phyloP scores from a whole-genome alignment of 148 eudicot genomes.

The Camellia japonica region DNA sequence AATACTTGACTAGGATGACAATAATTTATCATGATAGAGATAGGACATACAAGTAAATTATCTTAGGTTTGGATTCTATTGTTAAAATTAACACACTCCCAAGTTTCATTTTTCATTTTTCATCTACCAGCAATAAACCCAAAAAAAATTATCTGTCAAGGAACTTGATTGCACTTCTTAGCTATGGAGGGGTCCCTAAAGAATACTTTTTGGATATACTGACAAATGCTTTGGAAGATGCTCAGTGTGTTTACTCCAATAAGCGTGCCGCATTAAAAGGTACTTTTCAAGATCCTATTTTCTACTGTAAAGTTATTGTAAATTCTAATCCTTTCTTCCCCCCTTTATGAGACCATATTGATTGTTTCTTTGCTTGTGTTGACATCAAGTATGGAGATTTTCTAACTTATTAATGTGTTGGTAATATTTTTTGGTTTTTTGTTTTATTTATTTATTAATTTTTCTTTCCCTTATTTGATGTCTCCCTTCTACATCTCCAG shows the following conservation, averaged over 20 bases:
- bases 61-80: slow-evolving; percentile 1
- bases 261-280: slow-evolving; percentile 65
- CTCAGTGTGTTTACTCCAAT: slow-evolving; percentile 32
- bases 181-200: slow-evolving; percentile 75
- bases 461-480: slow-evolving; percentile 4
- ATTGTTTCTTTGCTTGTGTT: background rate
- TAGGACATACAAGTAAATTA: background rate
- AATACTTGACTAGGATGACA: background rate
- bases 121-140: slow-evolving; percentile 58
- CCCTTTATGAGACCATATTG: background rate
- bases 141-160: slow-evolving; percentile 49
- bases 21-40: background rate
- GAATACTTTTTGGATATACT: slow-evolving; percentile 48
- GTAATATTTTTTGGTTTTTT: background rate
- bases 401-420: no score
- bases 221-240: slow-evolving; percentile 40
- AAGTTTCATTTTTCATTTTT: background rate
- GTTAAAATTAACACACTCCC: background rate
- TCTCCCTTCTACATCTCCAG: background rate
- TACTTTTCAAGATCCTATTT: slow-evolving; percentile 19
- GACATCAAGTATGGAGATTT: background rate
- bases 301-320: background rate
- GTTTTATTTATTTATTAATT: background rate
- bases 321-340: background rate
- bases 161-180: slow-evolving; percentile 74